Percentiles rank a stretch among this genome's conserved stretches.
Evolutionary conservation across 306 rosid genomes (phyloP).

Genomic region (Medicago truncatula): DNA sequence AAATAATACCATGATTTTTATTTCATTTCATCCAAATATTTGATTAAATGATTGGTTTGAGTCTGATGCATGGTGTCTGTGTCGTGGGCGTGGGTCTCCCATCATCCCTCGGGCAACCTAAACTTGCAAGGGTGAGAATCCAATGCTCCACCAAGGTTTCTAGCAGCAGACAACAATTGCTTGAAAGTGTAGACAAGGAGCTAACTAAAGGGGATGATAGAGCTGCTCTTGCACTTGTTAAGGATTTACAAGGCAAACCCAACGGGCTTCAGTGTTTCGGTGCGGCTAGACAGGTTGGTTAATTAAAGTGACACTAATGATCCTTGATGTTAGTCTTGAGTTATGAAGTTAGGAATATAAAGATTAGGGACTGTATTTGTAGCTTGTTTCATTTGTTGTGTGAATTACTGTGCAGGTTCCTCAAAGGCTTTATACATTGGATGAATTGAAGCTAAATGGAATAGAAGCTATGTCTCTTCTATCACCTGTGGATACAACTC

Average conservation of each 20-base stretch:
- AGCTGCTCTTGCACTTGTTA: slow-evolving; percentile 71
- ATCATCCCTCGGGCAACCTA: slow-evolving; percentile 40
- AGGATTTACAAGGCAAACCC: slow-evolving; percentile 72
- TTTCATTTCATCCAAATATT: neutral
- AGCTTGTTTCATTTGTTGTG: slow-evolving; percentile 21
- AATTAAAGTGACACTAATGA: neutral
- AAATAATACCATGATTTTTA: slow-evolving; percentile 12
- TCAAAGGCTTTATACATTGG: slow-evolving; percentile 92
- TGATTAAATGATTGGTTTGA: slow-evolving; percentile 50
- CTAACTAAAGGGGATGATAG: slow-evolving; percentile 72
- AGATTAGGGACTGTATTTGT: neutral
- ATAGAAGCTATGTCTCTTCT: slow-evolving; percentile 78
- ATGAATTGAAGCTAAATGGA: slow-evolving; percentile 90
- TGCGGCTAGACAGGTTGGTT: slow-evolving; percentile 77
- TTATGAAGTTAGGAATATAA: neutral
- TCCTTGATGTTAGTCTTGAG: neutral
- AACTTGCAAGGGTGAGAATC: slow-evolving; percentile 35
- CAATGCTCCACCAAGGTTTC: slow-evolving; percentile 59
- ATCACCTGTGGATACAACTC: slow-evolving; percentile 83
- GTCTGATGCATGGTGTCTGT: slow-evolving; percentile 52
- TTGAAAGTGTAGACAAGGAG: slow-evolving; percentile 73
- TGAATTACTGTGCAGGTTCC: slow-evolving; percentile 64
- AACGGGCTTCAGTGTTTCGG: slow-evolving; percentile 82
- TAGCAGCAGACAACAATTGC: slow-evolving; percentile 47
- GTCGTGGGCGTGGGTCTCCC: slow-evolving; percentile 44